Base-by-base conservation (phyloP, 169 alveolate species). In the Eimeria maxima region DNA sequence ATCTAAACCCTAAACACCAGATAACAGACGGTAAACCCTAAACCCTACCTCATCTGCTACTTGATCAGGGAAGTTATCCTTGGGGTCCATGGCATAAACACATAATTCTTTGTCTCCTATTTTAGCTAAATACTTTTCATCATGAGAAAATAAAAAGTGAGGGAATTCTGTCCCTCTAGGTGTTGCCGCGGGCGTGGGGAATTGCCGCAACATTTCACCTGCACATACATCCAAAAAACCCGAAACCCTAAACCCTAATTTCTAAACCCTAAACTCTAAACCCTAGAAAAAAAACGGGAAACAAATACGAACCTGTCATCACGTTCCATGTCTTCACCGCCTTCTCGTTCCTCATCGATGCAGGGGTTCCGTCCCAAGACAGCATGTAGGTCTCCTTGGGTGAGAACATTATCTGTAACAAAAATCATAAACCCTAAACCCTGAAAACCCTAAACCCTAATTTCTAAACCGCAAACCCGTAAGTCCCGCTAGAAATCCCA, bases 101-200 rank as follows among this genome's bases (percentile, higher is more conserved):
- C 96, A 96, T 65, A 95, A 95, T 38, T 84, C 95, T 27, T 94
- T 87, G 94, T 69, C 97, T 69, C 94, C 97, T 96, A 63, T 96
- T 94, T 97, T 97, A 13, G 99, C 99, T 55, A 98, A 95, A 93
- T 98, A 98, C 73, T 97, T 98, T 45, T 98, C 99, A 74, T 98
- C 97, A 27, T 97, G 98, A 78, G 98, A 97, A 98, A 99, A 98
- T 29, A 98, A 87, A 90, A 98, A 97, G 76, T 97, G 98, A n/a
- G 98, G 98, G 74, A 96, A 97, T 18, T 95, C 98, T 18, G 96
- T 96, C 29, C 98, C 99, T 76, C 95, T 97, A 27, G 98, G 98
- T 67, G 98, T 96, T 60, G 93, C 95, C 81, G 95, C 96, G 16
- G 98, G 98, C 33, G 98, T 97, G 55, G 95, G 78, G 71, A 92